A percentile compares a stretch with the other conserved stretches of the same genome.
Conservation (phyloP, 1,139 yeast species). For the Kodamaea fungicola region DNA sequence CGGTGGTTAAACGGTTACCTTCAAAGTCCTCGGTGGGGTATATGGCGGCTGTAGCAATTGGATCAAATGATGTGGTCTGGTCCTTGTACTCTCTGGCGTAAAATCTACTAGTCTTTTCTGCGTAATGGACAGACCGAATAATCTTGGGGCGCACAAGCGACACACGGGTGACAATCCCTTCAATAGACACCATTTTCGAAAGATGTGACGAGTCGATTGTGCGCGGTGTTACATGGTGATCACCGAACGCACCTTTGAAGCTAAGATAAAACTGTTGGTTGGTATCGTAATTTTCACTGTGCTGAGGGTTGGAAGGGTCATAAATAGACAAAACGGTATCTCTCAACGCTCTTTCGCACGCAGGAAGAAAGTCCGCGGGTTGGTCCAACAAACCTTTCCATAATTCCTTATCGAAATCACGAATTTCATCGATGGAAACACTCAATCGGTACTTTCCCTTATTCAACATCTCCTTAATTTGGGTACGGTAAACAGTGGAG, state of each 20-base stretch:
- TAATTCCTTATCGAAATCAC: constrained; percentile 76
- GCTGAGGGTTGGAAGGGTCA: constrained; percentile 52
- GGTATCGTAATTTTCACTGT: constrained; percentile 47
- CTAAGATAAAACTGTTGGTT: constrained; percentile 72
- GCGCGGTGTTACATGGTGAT: constrained; percentile 83
- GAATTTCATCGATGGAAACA: constrained; percentile 79
- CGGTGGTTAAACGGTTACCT: constrained; percentile 84
- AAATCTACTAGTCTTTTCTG: constrained; percentile 78
- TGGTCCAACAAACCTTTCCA: constrained; percentile 74
- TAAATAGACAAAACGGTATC: constrained; percentile 73
- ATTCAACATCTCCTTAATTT: constrained; percentile 67
- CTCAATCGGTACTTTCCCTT: constrained; percentile 64
- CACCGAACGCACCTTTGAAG: constrained; percentile 90
- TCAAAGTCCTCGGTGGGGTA: constrained; percentile 93
- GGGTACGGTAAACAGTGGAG: constrained; percentile 60
- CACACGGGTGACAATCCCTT: constrained; percentile 94
- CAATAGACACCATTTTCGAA: constrained; percentile 81
- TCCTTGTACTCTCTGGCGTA: constrained; percentile 92
- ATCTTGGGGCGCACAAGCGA: constrained; percentile 92
- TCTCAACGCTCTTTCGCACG: constrained; percentile 82
- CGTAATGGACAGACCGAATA: constrained; percentile 89
- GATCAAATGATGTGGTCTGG: constrained; percentile 87
- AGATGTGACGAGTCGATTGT: constrained; percentile 74
- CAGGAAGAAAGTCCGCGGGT: constrained; percentile 87
- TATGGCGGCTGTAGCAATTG: constrained; percentile 78